Evolutionary conservation across 176 grass and related monocot genomes (phyloP), one percentile per base, ranked within the genome.

Genomic region (Carex scoparia): DNA sequence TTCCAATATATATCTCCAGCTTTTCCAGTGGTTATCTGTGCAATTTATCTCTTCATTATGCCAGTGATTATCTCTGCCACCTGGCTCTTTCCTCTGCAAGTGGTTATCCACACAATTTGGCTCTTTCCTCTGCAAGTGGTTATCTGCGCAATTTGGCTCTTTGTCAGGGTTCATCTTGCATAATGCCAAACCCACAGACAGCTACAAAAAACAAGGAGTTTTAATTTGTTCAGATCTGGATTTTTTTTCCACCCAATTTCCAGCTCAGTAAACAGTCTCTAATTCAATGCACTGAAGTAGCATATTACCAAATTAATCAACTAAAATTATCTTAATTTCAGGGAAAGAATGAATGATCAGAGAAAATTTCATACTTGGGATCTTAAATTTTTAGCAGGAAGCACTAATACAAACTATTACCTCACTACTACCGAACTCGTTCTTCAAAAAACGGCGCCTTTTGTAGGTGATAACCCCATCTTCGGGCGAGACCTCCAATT

Each of bases 1-100:
- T 81, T 97, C 69, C 10, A 97, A 64, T 14, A 90, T 88, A 65
- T 91, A 55, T 90, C 78, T 94, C 94, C 94, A 94, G 81, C 83
- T 88, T 66, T 77, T 86, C 94, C 94, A 97, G 58, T 87, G 90
- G 18, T 51, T 56, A 66, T 84, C 12, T n/a, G 65, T 79, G 38
- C 23, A 51, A 69, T 28, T 59, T 56, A 5, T 71, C 81, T 87
- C 66, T 86, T 19, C 16, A 46, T 59, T 64, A 62, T 74, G 32
- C 68, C 59, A 57, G 14, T 56, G 61, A 11, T 12, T 32, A 32
- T 53, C 61, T 18, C 61, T 46, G 37, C 59, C 46, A 48, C 18
- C 69, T 46, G 38, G 69, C 2, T 19, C 69, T 72, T 72, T 46
- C 38, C 16, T 35, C 27, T n/a, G 49, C 48, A 65, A 32, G 12